Evolutionary conservation across 2,329 filamentous ascomycete genomes (phyloP), one percentile per base, ranked within the genome.

Genomic region (Thermothelomyces thermophilus): DNA sequence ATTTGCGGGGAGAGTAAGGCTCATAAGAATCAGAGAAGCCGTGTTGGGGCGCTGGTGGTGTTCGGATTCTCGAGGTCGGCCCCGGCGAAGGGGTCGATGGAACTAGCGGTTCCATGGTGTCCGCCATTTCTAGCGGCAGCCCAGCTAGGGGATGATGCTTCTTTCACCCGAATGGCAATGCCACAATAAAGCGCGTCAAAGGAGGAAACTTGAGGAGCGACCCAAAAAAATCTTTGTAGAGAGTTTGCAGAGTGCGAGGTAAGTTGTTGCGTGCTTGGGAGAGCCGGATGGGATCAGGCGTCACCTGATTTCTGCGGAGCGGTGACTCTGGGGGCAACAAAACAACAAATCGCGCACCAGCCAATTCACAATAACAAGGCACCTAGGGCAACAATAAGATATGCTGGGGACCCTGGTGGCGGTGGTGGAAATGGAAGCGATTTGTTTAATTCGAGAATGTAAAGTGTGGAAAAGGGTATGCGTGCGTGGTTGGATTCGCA

Each of bases 1-100:
- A 86, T 61, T 86, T 84, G 65, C 84, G 79, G 48, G 84, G 82
- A 53, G 83, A 81, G 63, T 82, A 90, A 39, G 86, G 86, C 62
- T 87, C 78, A 73, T 83, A 90, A 55, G 73, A 69, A 67, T 90
- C 86, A 57, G 75, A 73, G 60, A 74, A 81, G 33, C 85, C 86
- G 62, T 82, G 77, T 52, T 77, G 77, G 41, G 86, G 86, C 48
- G 86, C 82, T 35, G 79, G 77, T 53, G 86, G 86, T 42, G 83
- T 87, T 63, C 73, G 80, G 54, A 86, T 68, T 56, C 70, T 69
- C 37, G 70, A 66, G 33, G 78, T 72, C 55, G 80, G 43, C 5
- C 51, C 48, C 8, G 53, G 41, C 37, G 83, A 78, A 57, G 84
- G 83, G 37, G 84, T 86, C 46, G 72, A 66, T 47, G 75, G 64